A percentile compares a stretch with the other conserved stretches of the same genome.
Conservation (phyloP, 176 grass and related monocot species). For the Musa troglodytarum region DNA sequence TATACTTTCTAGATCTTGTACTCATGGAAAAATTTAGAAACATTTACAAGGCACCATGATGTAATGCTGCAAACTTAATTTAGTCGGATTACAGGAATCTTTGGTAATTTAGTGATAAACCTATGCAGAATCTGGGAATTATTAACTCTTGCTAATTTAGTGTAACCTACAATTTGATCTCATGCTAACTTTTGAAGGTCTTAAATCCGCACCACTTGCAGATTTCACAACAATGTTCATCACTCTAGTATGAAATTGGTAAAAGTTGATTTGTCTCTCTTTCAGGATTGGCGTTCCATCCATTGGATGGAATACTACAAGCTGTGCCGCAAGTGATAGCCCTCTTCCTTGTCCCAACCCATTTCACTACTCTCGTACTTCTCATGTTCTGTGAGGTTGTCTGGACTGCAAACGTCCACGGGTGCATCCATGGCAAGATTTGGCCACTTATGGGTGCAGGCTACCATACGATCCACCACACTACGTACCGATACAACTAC, state of each 20-base stretch:
- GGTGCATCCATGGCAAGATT: slow-evolving; percentile 89
- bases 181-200: not conserved
- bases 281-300: slow-evolving; percentile 84
- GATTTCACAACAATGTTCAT: not conserved
- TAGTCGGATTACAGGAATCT: not conserved
- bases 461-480: slow-evolving; percentile 96
- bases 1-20: too few species aligned
- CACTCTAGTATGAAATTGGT: not conserved
- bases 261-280: slow-evolving; percentile 4
- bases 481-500: slow-evolving; percentile 93
- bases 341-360: slow-evolving; percentile 54
- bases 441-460: slow-evolving; percentile 98
- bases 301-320: slow-evolving; percentile 90
- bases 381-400: slow-evolving; percentile 64
- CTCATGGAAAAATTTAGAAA: not conserved
- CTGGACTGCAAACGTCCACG: slow-evolving; percentile 94
- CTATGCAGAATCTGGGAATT: not conserved
- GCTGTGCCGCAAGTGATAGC: slow-evolving; percentile 74
- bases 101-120: not conserved
- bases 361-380: slow-evolving; percentile 53
- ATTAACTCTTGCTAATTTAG: not conserved
- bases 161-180: not conserved
- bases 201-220: not conserved
- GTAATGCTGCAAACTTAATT: not conserved
- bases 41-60: not conserved